Evolutionary conservation across 192 early-diverging fungal species (phyloP), one percentile per base, ranked within the genome.

Genomic region (Mortierella antarctica): DNA sequence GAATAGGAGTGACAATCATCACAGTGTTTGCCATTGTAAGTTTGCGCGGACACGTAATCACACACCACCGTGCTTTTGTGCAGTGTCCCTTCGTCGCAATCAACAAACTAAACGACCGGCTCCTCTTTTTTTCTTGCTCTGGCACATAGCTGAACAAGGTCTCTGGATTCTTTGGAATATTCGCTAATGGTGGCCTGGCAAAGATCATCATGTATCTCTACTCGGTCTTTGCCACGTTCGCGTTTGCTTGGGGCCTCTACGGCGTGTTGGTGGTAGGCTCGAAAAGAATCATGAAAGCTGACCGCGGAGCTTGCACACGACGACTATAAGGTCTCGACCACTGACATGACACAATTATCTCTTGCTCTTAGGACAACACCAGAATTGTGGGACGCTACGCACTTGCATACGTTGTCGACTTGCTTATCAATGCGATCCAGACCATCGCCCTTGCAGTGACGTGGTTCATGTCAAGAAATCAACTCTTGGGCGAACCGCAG

Each of bases 81-180:
- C 44, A 48, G 46, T 49, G 61, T 17, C 13, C 44, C 14, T 31
- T 31, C 31, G 46, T 21, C n/a, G 46, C 46, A 47, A 41, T 42
- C 40, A 59, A 59, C 10, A 39, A 45, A 45, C 52, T 65, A 20
- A 65, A 14, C 52, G 8, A 5, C 23, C 14, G 47, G 8, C 53
- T 40, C 15, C n/a, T n/a, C n/a, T n/a, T 42, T 39, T 46, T 17
- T 7, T 7, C 2, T 57, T 18, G 39, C 42, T 23, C 1, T 18
- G 47, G 13, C 23, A 23, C 48, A 45, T 65, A 79, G 76, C 50
- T 79, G 52, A 79, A 79, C 59, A 79, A 79, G 65, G 76, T 79
- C 13, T 79, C 76, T 20, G 76, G 76, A 71, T 79, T 79, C 64
- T 79, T 79, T 79, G 76, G 76, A 60, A 79, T 79, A 66, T 79